Evolutionary conservation across 2,329 filamentous ascomycete genomes (phyloP), one percentile per base, ranked within the genome.

Genomic region (Lasiodiplodia theobromae): DNA sequence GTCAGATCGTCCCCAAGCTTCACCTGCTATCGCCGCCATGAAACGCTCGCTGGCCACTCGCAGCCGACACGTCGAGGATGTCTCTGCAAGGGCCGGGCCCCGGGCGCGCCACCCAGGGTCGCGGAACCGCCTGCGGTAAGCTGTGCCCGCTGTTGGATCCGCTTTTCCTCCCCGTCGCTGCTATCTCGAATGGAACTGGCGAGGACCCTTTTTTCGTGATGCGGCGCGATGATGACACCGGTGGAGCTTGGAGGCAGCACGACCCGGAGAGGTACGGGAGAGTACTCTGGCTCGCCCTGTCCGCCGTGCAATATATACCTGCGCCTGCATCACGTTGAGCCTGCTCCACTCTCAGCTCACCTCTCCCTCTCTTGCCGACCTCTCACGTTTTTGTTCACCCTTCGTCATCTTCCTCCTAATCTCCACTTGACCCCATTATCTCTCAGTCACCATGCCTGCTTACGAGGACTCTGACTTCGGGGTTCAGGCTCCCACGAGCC

Each of bases 391-490:
- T 18, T 37, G 28, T 34, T 10, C 31, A 34, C 7, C 31, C 31
- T 8, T 34, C 31, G 4, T 28, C 23, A 47, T 21, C 25, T 40
- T 34, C 52, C 47, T 28, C 23, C 47, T 11, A 10, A 14, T 34
- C 25, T 63, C 40, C 18, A 56, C 37, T 58, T 28, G n/a, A 56
- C 51, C 16, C 51, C 28, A 56, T 16, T 14, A 8, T 4, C 28
- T 56, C 70, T 73, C 68, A 62, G 69, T 71, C 81, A 87, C 72
- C 70, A 90, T 91, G 88, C 83, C 88, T 81, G 81, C 82, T 72
- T 87, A 86, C 74, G 86, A 89, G 71, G 86, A 90, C 71, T 79
- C 82, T 71, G 86, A 89, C 73, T 82, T 88, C 71, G 82, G 77
- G 67, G 81, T 81, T 52, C 77, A 84, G 38, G 71, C 68, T 71